Base-by-base conservation (phyloP, 805 yeast genomes). In the Kodamaea fukazawae region DNA sequence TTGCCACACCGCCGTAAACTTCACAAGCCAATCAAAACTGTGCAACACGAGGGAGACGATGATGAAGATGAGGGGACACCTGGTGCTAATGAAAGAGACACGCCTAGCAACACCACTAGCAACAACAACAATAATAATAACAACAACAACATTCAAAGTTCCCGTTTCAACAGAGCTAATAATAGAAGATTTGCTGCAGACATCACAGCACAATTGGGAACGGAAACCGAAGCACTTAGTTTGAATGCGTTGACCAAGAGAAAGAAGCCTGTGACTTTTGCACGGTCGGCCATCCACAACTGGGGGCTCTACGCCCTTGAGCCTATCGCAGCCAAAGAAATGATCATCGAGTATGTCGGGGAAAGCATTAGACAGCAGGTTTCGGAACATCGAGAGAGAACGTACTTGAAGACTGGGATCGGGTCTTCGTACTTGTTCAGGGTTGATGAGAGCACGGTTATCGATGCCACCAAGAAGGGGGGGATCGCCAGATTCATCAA, bases 251-350 rank as follows among this genome's bases (percentile, higher is more conserved):
- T 91, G 51, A 86, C 87, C 48, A 89, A 87, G 56, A 76, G 97
- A 47, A 86, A 84, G 60, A 91, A 91, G 55, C 96, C 96, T 0
- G 97, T 91, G 7, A 83, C 93, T n/a, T 90, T 90, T 70, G 97
- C 97, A 0, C 73, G 98, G 39, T 89, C 97, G 2, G 95, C 97
- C 0, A 93, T 93, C 54, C 99, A 93, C 60, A 88, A 91, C 55
- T 93, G 99, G 99, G 99, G 99, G 0, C 66, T 93, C 29, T 93
- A 89, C 63, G 99, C 99, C 0, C 67, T 86, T 53, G 98, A 93
- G 54, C 95, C 95, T 2, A 93, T 93, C 55, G 86, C 88, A n/a
- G 95, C 93, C 1, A 85, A 81, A 49, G 99, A 93, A 61, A 91
- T 93, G 96, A 89, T 93, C 54, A 91, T 93, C 43, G 99, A 93